Percentiles rank a stretch among this genome's conserved stretches.
Evolutionary conservation across 352 stramenopile genomes (phyloP).

Genomic region (Albugo laibachii): DNA sequence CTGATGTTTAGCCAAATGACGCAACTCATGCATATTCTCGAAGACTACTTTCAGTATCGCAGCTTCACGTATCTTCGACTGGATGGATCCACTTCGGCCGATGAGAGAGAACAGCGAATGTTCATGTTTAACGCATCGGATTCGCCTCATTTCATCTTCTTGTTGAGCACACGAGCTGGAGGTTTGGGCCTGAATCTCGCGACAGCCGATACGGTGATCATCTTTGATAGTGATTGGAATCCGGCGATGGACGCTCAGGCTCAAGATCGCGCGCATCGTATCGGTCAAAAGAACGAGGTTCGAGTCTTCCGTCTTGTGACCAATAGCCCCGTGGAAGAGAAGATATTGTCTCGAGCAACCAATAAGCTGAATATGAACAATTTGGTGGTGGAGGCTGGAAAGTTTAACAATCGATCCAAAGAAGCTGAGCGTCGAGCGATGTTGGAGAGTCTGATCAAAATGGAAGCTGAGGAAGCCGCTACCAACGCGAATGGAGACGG

Average conservation of each 20-base stretch:
- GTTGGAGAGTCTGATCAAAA: slow-evolving; percentile 76
- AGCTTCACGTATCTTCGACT: slow-evolving; percentile 91
- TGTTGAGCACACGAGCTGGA: slow-evolving; percentile 93
- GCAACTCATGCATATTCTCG: slow-evolving; percentile 77
- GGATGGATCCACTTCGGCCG: slow-evolving; percentile 89
- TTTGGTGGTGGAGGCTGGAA: slow-evolving; percentile 72
- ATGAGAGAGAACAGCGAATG: slow-evolving; percentile 94
- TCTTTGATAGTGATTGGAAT: slow-evolving; percentile 99
- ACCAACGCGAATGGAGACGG: slow-evolving; percentile 5
- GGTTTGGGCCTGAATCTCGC: slow-evolving; percentile 96
- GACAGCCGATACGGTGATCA: slow-evolving; percentile 97
- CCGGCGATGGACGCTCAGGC: slow-evolving; percentile 90
- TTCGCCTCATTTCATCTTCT: slow-evolving; percentile 88
- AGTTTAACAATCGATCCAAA: slow-evolving; percentile 78
- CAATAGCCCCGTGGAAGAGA: slow-evolving; percentile 75
- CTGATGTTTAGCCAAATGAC: slow-evolving; percentile 86
- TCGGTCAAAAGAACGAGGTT: slow-evolving; percentile 83
- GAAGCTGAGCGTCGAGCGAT: slow-evolving; percentile 67
- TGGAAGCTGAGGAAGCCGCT: slow-evolving; percentile 67
- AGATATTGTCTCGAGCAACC: slow-evolving; percentile 68
- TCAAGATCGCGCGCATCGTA: slow-evolving; percentile 82
- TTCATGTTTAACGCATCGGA: slow-evolving; percentile 93
- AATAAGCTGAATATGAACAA: slow-evolving; percentile 89
- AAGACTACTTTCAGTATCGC: slow-evolving; percentile 80
- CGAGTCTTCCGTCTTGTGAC: slow-evolving; percentile 73